These are phyloP conservation scores for Lycium barbarum DNA, from an alignment of 257 asterid species.

Conservation along the genomic window DNA sequence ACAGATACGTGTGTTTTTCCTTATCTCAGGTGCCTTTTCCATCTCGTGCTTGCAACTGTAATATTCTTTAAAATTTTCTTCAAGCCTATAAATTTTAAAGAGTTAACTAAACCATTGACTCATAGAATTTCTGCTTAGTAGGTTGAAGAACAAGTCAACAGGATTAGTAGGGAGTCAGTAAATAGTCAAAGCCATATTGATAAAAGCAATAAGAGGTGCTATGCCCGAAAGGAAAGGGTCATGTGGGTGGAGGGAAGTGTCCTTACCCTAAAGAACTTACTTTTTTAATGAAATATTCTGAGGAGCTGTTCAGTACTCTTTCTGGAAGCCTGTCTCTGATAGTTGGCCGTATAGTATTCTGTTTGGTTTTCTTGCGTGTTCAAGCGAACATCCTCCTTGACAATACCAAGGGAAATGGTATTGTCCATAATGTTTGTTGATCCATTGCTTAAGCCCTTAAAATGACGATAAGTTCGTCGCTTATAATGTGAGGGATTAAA, in stretches of 20 bases:
- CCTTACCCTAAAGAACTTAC: neutral
- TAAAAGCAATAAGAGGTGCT: neutral
- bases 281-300: neutral
- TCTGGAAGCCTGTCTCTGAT: neutral
- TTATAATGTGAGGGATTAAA: neutral
- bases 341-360: neutral
- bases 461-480: neutral
- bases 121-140: constrained; percentile 1
- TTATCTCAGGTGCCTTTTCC: neutral
- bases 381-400: neutral
- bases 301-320: neutral
- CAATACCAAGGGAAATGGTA: neutral
- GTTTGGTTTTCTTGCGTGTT: neutral
- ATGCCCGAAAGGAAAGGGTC: neutral
- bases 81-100: neutral
- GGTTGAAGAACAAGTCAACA: neutral
- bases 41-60: neutral
- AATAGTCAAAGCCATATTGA: neutral
- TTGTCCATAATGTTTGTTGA: neutral
- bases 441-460: constrained; percentile 2
- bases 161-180: neutral
- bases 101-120: neutral
- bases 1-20: neutral
- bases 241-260: neutral
- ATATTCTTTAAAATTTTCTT: neutral